Evolutionary conservation across 2,329 filamentous ascomycete genomes (phyloP), one percentile per base, ranked within the genome.

Genomic region (Fusarium graminum): DNA sequence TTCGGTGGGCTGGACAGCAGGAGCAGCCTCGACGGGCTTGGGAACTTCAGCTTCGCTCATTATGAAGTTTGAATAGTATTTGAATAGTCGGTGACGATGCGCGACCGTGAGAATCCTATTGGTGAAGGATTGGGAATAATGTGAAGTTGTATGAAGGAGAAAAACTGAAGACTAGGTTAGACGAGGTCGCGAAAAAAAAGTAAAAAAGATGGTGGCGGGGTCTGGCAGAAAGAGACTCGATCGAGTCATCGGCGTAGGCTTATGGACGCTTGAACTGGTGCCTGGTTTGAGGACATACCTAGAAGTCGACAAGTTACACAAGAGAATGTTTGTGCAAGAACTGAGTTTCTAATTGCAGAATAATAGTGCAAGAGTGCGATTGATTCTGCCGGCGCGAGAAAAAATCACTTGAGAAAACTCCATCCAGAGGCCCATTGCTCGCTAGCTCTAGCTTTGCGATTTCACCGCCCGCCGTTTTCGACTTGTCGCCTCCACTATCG

Each of bases 21-120:
- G 69, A 29, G 71, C 63, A 16, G 59, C 74, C 52, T 81, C 79
- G 42, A 74, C 73, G 52, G 77, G 76, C 74, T 81, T 81, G 69
- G 74, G 73, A 44, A 76, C 75, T 59, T 79, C 74, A 59, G 65
- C 78, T 66, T 77, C 78, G 74, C 78, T 80, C 79, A 81, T 81
- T 52, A 52, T 76, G 70, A 50, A 50, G 57, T 58, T 54, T 57
- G 54, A 54, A 44, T 45, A 57, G 41, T 30, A 41, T 54, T 45
- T 49, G 32, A 42, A 9, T 41, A 38, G 36, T 45, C 22, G 49
- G 22, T 36, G 47, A 30, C 16, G 47, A 55, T 51, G 50, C 41
- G 63, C 57, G 63, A 72, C 46, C 49, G 49, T 22, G 40, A 43
- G 30, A 40, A 44, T 41, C 42, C 43, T 65, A 49, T 63, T 34